Base-by-base conservation (phyloP, 2,329 filamentous ascomycete species). In the Aspergillus latus region DNA sequence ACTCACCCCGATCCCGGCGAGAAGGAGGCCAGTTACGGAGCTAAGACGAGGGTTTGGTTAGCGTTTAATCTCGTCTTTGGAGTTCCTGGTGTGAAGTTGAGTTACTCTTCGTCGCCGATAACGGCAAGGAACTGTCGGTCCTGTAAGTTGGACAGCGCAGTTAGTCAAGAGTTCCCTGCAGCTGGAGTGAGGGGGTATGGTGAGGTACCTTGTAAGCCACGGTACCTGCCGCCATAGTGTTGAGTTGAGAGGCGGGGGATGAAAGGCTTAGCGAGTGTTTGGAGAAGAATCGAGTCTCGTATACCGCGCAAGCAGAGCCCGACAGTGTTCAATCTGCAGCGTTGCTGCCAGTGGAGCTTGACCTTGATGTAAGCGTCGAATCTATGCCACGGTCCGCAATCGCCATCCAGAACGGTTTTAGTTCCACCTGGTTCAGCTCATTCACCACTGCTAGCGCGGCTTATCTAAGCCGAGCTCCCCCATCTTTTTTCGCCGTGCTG, bases 91-190 rank as follows among this genome's bases (percentile, higher is more conserved):
- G 8, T 4, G 16, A n/a, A 13, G 45, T 29, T 32, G 15, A 28
- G 43, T 65, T 69, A 76, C 74, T 76, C 94, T 85, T 99, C 94
- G 75, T 99, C 94, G 51, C 94, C 94, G 72, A 99, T 99, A 48
- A 99, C 93, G 62, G 94, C 94, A 57, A 99, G 85, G 72, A 99
- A 96, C 78, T 99, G 89, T 68, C 94, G 85, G 77, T 97, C 92
- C 78, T 92, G 53, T 54, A 58, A 49, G 47, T 29, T 39, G 52
- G 16, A 58, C 48, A 62, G 61, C 52, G 59, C 56, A 88, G 75
- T 62, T 40, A 61, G 57, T 8, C 10, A 53, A 37, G 37, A 29
- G 21, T 30, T 37, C 29, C 37, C 28, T 47, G 45, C 36, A 45
- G 39, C 10, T 30, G 37, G 52, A 49, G 49, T 54, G 44, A 50